phyloP scores from a whole-genome alignment of 768 basidiomycete species.

The Suillus tomentosus region DNA sequence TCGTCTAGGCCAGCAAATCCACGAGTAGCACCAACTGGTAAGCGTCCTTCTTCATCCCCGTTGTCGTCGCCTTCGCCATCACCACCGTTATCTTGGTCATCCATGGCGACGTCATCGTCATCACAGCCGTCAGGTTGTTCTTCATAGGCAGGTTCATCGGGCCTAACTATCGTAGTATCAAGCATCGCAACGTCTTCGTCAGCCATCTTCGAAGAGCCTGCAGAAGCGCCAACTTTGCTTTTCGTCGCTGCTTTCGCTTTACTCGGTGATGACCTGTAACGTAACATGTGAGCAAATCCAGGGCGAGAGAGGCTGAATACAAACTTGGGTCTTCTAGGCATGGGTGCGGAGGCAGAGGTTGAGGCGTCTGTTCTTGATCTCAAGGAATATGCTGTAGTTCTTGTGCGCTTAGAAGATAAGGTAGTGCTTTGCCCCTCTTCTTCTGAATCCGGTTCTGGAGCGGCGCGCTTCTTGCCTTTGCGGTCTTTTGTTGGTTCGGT shows the following conservation, averaged over 20 bases:
- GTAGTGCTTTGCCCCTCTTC: conserved; percentile 56
- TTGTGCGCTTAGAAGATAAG: conserved; percentile 58
- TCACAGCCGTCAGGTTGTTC: conserved; percentile 45
- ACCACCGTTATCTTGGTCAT: conserved; percentile 52
- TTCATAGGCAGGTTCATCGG: conserved; percentile 45
- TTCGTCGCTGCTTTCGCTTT: conserved; percentile 65
- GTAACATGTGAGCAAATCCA: conserved; percentile 15
- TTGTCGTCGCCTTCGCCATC: conserved; percentile 51
- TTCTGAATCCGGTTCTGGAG: conserved; percentile 67
- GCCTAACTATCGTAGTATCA: conserved; percentile 57
- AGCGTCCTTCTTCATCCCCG: conserved; percentile 40
- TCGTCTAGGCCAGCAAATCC: conserved; percentile 62
- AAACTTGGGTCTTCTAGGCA: conserved; percentile 81
- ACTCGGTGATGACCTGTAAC: conserved; percentile 45
- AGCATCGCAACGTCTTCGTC: conserved; percentile 81
- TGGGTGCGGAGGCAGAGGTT: conserved; percentile 47
- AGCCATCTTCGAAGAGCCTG: conserved; percentile 63
- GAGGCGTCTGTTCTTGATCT: conserved; percentile 55
- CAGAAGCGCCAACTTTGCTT: conserved; percentile 55
- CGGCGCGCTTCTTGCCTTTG: conserved; percentile 94
- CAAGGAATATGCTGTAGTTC: conserved; percentile 64
- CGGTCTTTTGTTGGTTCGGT: conserved; percentile 74
- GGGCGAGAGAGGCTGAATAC: conserved; percentile 16
- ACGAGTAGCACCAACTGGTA: conserved; percentile 38
- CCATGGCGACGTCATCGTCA: conserved; percentile 43